phyloP scores from a whole-genome alignment of 2,329 filamentous ascomycete species.

The Orbilia blumenaviensis region DNA sequence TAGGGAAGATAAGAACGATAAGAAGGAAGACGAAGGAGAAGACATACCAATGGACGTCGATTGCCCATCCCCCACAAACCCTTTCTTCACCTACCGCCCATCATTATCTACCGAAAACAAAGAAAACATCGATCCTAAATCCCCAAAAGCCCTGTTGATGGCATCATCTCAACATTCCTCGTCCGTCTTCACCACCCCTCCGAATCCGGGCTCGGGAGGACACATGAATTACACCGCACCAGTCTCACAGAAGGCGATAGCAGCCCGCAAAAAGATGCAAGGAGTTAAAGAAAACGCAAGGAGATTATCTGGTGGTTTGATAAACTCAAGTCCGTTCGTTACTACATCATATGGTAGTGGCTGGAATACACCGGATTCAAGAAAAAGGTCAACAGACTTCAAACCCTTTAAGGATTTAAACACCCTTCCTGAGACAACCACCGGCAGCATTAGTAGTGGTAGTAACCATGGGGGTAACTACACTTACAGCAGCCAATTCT shows the following conservation, averaged over 20 bases:
- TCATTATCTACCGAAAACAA: conserved; percentile 6
- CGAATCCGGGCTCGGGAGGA: neutral
- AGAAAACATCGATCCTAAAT: conserved; percentile 39
- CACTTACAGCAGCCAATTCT: neutral
- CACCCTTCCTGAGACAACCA: no score
- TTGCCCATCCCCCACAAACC: neutral
- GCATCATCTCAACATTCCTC: neutral
- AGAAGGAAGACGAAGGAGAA: neutral
- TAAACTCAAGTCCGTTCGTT: no score
- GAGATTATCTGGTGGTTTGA: no score
- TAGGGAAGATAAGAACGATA: neutral
- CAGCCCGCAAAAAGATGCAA: neutral
- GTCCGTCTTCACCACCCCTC: neutral
- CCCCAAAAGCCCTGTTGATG: neutral
- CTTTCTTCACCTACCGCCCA: neutral
- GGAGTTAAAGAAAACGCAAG: no score
- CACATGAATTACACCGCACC: no score
- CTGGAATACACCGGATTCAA: no score
- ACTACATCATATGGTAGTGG: no score
- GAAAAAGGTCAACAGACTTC: no score
- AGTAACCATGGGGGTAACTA: no score
- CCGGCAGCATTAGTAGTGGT: no score
- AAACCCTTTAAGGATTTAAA: no score
- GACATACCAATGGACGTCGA: conserved; percentile 19
- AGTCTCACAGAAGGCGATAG: no score